phyloP scores from a whole-genome alignment of 805 yeast species.

The Suhomyces emberorum region DNA sequence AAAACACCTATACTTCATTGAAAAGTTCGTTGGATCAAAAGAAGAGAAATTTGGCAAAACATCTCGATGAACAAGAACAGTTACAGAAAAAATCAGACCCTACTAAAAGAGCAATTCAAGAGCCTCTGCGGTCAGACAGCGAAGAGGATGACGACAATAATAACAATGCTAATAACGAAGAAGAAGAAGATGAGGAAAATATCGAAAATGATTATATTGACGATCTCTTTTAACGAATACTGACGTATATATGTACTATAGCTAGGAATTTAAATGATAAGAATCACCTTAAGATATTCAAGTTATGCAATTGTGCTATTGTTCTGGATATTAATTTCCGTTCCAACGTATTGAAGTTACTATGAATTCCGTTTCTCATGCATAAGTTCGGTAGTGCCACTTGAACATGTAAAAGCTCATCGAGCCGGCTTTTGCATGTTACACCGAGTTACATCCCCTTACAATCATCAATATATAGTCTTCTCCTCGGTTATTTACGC shows the following conservation, averaged over 20 bases:
- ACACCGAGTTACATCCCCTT: no score
- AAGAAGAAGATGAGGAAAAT: conserved; percentile 11
- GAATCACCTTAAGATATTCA: no score
- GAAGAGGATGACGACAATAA: conserved; percentile 18
- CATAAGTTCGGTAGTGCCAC: no score
- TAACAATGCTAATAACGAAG: conserved; percentile 21
- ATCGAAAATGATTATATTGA: conserved; percentile 29
- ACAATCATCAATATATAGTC: no score
- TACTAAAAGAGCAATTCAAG: conserved; percentile 18
- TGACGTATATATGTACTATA: neutral
- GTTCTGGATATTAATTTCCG: no score
- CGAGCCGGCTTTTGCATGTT: no score
- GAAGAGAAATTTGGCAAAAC: conserved; percentile 53
- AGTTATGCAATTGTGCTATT: no score
- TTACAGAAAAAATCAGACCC: conserved; percentile 21
- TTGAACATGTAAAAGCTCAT: no score
- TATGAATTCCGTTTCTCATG: no score
- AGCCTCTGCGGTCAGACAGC: conserved; percentile 2
- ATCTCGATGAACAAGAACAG: conserved; percentile 25
- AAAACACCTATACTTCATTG: conserved; percentile 74
- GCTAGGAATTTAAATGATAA: no score
- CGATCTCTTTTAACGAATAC: conserved; percentile 30
- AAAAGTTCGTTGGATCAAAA: conserved; percentile 81
- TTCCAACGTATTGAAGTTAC: no score
- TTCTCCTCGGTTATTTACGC: no score